Conservation (phyloP, 768 basidiomycete species). For the Galerina marginata region DNA sequence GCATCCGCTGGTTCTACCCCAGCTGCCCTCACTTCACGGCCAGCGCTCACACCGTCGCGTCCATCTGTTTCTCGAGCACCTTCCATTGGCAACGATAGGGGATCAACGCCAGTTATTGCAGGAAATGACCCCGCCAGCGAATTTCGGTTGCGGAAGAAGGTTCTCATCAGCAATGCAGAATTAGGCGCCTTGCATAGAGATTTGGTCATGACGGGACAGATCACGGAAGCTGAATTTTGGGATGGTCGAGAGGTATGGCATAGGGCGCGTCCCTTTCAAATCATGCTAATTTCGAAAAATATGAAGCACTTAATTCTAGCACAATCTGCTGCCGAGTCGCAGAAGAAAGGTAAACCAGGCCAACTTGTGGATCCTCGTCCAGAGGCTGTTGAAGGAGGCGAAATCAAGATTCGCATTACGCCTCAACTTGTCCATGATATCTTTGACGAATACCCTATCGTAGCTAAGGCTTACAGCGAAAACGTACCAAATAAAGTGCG, state of each 20-base stretch:
- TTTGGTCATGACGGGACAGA: slow-evolving; percentile 82
- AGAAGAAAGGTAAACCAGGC: slow-evolving; percentile 82
- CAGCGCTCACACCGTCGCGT: slow-evolving; percentile 39
- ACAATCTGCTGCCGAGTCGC: slow-evolving; percentile 73
- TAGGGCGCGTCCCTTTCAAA: background rate
- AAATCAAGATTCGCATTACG: slow-evolving; percentile 89
- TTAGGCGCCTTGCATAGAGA: slow-evolving; percentile 84
- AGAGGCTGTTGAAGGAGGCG: slow-evolving; percentile 81
- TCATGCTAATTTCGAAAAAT: slow-evolving; percentile 22
- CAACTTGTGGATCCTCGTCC: slow-evolving; percentile 89
- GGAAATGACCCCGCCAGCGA: slow-evolving; percentile 68
- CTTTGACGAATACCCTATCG: slow-evolving; percentile 97
- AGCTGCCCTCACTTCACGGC: slow-evolving; percentile 21
- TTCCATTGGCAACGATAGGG: slow-evolving; percentile 61
- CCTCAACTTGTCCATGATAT: slow-evolving; percentile 94
- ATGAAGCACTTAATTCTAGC: slow-evolving; percentile 75
- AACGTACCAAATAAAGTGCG: slow-evolving; percentile 88
- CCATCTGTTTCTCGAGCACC: slow-evolving; percentile 63
- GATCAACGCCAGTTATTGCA: slow-evolving; percentile 59
- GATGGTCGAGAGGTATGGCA: slow-evolving; percentile 84
- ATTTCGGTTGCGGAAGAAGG: slow-evolving; percentile 77
- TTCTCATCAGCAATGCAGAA: slow-evolving; percentile 79
- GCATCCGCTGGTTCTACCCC: slow-evolving; percentile 38
- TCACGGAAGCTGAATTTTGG: slow-evolving; percentile 97
- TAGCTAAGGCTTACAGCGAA: slow-evolving; percentile 89